These are phyloP conservation scores for Pleurotus pulmonarius DNA, from an alignment of 768 basidiomycete genomes.

Conservation along the genomic window DNA sequence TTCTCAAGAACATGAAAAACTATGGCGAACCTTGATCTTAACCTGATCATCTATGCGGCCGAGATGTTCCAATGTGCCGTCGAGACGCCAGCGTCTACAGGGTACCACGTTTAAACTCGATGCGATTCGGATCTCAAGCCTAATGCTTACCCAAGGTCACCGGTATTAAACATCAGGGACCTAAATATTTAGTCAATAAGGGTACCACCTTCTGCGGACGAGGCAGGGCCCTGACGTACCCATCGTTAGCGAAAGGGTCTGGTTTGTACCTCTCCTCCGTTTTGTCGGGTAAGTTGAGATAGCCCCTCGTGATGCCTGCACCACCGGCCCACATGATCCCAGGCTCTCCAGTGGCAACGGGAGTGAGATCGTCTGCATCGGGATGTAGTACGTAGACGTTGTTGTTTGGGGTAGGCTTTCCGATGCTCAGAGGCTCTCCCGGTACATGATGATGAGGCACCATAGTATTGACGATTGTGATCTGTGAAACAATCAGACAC, in stretches of 20 bases:
- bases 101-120: neutral
- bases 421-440: slow-evolving; percentile 42
- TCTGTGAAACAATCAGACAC: slow-evolving; percentile 11
- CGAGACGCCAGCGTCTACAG: slow-evolving; percentile 35
- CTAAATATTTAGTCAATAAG: slow-evolving; percentile 18
- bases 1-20: neutral
- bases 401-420: slow-evolving; percentile 53
- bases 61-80: slow-evolving; percentile 53
- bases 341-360: slow-evolving; percentile 28
- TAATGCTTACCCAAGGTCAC: slow-evolving; percentile 39
- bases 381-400: slow-evolving; percentile 28
- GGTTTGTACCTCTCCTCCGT: slow-evolving; percentile 44
- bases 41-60: slow-evolving; percentile 63
- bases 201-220: neutral
- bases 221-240: slow-evolving; percentile 10
- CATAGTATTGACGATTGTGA: slow-evolving; percentile 57
- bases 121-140: neutral
- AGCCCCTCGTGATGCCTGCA: slow-evolving; percentile 49
- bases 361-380: slow-evolving; percentile 23
- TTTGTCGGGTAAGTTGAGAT: slow-evolving; percentile 52
- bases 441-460: slow-evolving; percentile 33
- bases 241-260: slow-evolving; percentile 47
- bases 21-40: slow-evolving; percentile 40
- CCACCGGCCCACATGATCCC: slow-evolving; percentile 62
- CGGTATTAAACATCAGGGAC: slow-evolving; percentile 64